These are phyloP conservation scores for Adiantum capillusveneris DNA, from an alignment of 75 land plant genomes.

Conservation along the genomic window DNA sequence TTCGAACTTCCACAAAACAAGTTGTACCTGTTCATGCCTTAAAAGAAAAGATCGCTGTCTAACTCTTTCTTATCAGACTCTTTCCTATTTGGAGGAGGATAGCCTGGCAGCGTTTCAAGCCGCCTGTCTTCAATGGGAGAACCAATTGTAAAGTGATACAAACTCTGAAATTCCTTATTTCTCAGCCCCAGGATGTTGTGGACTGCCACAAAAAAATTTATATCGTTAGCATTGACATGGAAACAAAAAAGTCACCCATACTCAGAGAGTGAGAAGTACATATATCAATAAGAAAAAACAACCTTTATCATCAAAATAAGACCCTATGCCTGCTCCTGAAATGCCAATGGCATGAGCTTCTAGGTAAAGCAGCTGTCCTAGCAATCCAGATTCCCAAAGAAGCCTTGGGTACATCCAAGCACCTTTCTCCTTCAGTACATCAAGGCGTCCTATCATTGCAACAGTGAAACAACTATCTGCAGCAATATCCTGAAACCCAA, in stretches of 20 bases:
- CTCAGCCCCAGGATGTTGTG: slow-evolving; percentile 23
- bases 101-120: slow-evolving; percentile 16
- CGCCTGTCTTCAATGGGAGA: slow-evolving; percentile 23
- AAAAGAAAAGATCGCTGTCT: too few relatives aligned
- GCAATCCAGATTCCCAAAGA: slow-evolving; percentile 95
- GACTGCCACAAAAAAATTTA: slow-evolving; percentile 42
- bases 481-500: slow-evolving; percentile 71
- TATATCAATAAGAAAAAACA: slow-evolving; percentile 1
- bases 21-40: too few relatives aligned
- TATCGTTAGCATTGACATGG: slow-evolving; percentile 76
- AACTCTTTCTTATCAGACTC: too few relatives aligned
- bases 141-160: slow-evolving; percentile 32
- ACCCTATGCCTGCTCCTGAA: slow-evolving; percentile 98
- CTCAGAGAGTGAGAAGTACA: too few relatives aligned
- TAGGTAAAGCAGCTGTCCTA: slow-evolving; percentile 89
- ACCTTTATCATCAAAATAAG: slow-evolving; percentile 97
- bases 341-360: slow-evolving; percentile 99
- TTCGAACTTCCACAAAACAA: too few relatives aligned
- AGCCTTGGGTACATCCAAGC: slow-evolving; percentile 96
- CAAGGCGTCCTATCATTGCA: slow-evolving; percentile 87
- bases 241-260: too few relatives aligned
- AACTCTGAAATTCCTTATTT: slow-evolving; percentile 24
- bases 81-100: slow-evolving; percentile 18
- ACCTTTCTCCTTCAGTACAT: slow-evolving; percentile 43
- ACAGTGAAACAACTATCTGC: slow-evolving; percentile 89